Base-by-base conservation (phyloP, 176 grass and related monocot genomes). In the Oryza glumipatula region DNA sequence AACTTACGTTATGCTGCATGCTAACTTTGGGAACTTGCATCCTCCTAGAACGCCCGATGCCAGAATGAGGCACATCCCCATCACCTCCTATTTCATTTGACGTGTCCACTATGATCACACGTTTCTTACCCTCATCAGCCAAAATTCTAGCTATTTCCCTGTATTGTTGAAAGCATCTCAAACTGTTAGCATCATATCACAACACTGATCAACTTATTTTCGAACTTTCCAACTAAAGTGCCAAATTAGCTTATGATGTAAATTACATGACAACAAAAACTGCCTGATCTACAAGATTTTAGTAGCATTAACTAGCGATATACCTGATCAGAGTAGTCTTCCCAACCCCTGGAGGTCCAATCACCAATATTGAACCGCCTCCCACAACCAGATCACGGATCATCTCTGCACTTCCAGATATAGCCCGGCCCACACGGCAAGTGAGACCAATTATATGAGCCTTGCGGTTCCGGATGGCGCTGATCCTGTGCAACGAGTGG, bases 11-110 rank as follows among this genome's bases (percentile, higher is more conserved):
- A 74, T 98, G 96, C 70, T 98, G 96, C 89, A 98, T 94, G 81
- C 83, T 95, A 92, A 98, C 96, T 88, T 87, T 98, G 38, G 96
- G 93, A 82, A 98, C 96, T 94, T 98, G 96, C 96, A 98, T 98
- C 91, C 96, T 98, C 51, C 96, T 95, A 67, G 96, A 88, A 74
- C 83, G 89, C 24, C 96, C 96, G 77, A 98, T 95, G 74, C 96
- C 96, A 16, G 89, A 94, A 35, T 98, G 96, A 87, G 96, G 96
- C 74, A 98, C 91, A 63, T 98, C 93, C 51, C 96, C 96, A 79
- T 98, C 96, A 46, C 96, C 93, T 90, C 96, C 93, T 83, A 98
- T 98, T 86, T 95, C 96, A 73, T 98, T 98, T 44, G 96, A 98
- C 56, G 96, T 98, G 83, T 98, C 96, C 73, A 98, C 96, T 87